Evolutionary conservation across 164 flowering plant species (phyloP), one percentile per base, ranked within the genome.

Genomic region (Stephania japonica): DNA sequence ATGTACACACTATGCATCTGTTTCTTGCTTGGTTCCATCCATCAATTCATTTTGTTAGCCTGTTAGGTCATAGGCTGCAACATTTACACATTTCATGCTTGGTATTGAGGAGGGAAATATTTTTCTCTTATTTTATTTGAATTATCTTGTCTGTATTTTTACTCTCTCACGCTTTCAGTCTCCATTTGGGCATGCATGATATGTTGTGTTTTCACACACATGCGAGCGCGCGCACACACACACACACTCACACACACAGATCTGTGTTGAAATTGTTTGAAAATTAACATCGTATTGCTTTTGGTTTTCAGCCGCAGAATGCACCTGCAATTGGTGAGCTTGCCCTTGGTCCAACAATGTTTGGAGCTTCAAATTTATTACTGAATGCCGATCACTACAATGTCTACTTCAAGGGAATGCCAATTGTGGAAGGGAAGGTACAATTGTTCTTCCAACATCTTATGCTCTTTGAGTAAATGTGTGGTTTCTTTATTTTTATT

Each of bases 341-440:
- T 75, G 99, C 97, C 41, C 96, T 95, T 74, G 84, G 85, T 65
- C 91, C 99, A 0, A 78, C 80, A 59, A 89, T 93, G 84, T 87
- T 93, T 81, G 99, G 99, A 62, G 86, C 97, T 74, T 95, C 98
- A 62, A 86, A 78, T 76, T 86, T 83, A 8, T 81, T 95, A 65
- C 84, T 95, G 73, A 95, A 93, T 85, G 98, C 91, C 19, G 78
- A 89, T 68, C 99, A 95, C 76, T 85, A 89, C 71, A 81, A 87
- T 71, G 86, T 93, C 42, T 95, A 95, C 80, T 95, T 87, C 76
- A 87, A 79, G 79, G 92, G 91, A 78, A 95, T 95, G 99, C 97
- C 97, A 3, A 42, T 72, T 13, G 87, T 89, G 91, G 81, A 90
- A 74, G 93, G 94, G 75, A 90, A 82, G 84, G 99, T 91, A 44